Conservation (phyloP, 2,329 filamentous ascomycete genomes). For the Cercospora sp. region DNA sequence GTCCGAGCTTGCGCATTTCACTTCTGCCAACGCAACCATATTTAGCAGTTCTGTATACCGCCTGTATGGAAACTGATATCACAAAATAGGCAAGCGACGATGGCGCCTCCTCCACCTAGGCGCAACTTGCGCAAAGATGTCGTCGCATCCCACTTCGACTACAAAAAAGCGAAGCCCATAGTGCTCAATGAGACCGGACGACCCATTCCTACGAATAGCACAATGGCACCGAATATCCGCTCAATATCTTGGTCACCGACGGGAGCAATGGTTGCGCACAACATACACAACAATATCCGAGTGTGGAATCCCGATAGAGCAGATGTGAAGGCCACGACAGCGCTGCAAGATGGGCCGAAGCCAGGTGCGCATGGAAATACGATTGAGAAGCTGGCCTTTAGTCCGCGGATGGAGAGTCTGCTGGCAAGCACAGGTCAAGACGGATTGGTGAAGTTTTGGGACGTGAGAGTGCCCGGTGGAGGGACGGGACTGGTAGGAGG, state of each 20-base stretch:
- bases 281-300: constrained; percentile 67
- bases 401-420: constrained; percentile 73
- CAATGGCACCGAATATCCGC: constrained; percentile 35
- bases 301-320: constrained; percentile 81
- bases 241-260: constrained; percentile 80
- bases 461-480: constrained; percentile 63
- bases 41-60: too few relatives aligned
- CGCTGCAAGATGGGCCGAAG: constrained; percentile 56
- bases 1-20: constrained; percentile 3
- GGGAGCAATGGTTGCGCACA: constrained; percentile 80
- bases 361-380: constrained; percentile 43
- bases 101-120: constrained; percentile 48
- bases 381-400: constrained; percentile 76
- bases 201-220: constrained; percentile 31
- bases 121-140: constrained; percentile 67
- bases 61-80: not conserved
- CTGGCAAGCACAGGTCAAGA: constrained; percentile 73
- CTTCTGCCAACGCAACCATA: not conserved
- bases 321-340: constrained; percentile 71
- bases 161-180: constrained; percentile 64
- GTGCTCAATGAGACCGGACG: constrained; percentile 55
- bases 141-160: constrained; percentile 63
- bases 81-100: constrained; percentile 13
- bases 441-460: constrained; percentile 76
- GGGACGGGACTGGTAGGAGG: constrained; percentile 30